These are phyloP conservation scores for Botrytis fragariae DNA, from an alignment of 2,329 filamentous ascomycete species.

Conservation along the genomic window DNA sequence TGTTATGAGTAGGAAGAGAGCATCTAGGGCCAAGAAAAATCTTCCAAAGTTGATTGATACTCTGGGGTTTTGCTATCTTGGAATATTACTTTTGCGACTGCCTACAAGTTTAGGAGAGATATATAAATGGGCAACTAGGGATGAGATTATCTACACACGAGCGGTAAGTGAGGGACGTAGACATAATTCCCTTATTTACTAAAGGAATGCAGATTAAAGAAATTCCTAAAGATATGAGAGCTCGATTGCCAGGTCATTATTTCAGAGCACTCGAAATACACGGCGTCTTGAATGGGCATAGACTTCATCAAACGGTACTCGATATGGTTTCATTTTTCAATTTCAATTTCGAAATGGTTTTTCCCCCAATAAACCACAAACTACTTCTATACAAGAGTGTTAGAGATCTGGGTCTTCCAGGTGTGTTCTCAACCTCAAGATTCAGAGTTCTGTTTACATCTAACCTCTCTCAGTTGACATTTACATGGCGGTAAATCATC, in stretches of 20 bases:
- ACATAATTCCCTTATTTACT: background rate
- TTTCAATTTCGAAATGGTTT: constrained; percentile 64
- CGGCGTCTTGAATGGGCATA: constrained; percentile 48
- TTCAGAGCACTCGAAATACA: constrained; percentile 56
- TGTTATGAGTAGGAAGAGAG: constrained; percentile 43
- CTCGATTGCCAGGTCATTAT: constrained; percentile 61
- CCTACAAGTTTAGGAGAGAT: constrained; percentile 76
- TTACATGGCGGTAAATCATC: constrained; percentile 56
- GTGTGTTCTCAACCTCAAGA: constrained; percentile 46
- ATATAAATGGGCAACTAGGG: constrained; percentile 62
- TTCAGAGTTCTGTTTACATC: constrained; percentile 21
- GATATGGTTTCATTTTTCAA: constrained; percentile 63
- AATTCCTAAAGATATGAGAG: constrained; percentile 63
- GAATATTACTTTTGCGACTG: constrained; percentile 68
- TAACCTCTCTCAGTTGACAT: constrained; percentile 55
- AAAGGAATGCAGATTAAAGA: constrained; percentile 47
- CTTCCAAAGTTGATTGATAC: constrained; percentile 71
- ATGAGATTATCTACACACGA: constrained; percentile 69
- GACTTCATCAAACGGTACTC: constrained; percentile 63
- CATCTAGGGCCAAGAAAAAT: constrained; percentile 30
- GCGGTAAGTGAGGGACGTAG: constrained; percentile 49
- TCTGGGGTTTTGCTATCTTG: constrained; percentile 77
- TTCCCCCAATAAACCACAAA: constrained; percentile 71
- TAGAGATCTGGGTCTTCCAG: constrained; percentile 69
- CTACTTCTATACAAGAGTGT: constrained; percentile 68